Conservation (phyloP, 768 basidiomycete genomes). For the Agrocybe pediades region DNA sequence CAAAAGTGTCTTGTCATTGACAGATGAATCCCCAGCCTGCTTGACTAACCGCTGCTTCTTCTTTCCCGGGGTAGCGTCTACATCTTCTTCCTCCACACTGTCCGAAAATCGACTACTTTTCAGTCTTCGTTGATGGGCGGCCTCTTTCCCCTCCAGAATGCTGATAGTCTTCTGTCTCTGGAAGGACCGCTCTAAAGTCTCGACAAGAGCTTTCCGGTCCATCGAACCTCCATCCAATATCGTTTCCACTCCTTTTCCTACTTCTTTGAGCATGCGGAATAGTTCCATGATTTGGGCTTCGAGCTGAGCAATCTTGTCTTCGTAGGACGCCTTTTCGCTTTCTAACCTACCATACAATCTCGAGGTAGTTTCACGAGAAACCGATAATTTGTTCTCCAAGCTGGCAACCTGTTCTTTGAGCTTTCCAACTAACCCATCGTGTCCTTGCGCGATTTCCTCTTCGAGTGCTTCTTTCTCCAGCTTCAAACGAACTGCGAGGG, state of each 20-base stretch:
- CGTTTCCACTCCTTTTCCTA: conserved; percentile 73
- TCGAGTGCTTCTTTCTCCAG: conserved; percentile 84
- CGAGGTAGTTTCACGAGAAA: conserved; percentile 78
- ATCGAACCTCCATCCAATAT: conserved; percentile 71
- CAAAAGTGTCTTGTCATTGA: conserved; percentile 31
- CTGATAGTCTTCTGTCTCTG: conserved; percentile 84
- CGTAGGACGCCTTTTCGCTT: conserved; percentile 76
- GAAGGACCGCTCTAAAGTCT: conserved; percentile 78
- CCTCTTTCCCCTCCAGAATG: conserved; percentile 76
- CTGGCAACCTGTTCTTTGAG: conserved; percentile 71
- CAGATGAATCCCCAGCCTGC: conserved; percentile 31
- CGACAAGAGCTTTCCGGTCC: conserved; percentile 82
- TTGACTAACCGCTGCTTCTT: conserved; percentile 43
- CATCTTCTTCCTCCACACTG: conserved; percentile 48
- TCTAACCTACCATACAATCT: conserved; percentile 78
- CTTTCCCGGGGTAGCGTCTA: conserved; percentile 61
- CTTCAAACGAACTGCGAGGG: conserved; percentile 62
- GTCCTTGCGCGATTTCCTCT: conserved; percentile 78
- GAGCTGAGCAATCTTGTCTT: conserved; percentile 84
- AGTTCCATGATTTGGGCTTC: conserved; percentile 93
- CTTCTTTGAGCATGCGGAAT: conserved; percentile 91
- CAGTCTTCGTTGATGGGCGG: conserved; percentile 29
- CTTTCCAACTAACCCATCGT: conserved; percentile 81
- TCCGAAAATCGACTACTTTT: conserved; percentile 30
- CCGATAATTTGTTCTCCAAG: conserved; percentile 74